Evolutionary conservation across 352 stramenopile genomes (phyloP).

Genomic region (Phytophthora syringae): DNA sequence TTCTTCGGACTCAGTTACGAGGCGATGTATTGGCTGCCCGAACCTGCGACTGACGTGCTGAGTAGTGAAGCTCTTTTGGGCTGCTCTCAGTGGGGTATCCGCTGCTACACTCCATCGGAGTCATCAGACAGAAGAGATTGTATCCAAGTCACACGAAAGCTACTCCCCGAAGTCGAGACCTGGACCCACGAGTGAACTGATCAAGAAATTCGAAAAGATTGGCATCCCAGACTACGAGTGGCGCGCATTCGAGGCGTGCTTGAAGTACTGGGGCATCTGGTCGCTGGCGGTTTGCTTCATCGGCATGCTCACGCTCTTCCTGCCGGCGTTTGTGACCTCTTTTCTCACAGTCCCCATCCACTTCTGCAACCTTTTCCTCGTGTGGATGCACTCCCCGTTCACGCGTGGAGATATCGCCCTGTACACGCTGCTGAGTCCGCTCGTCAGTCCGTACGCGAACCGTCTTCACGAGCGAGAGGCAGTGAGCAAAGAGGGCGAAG

Average conservation of each 20-base stretch:
- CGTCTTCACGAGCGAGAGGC: conserved; percentile 53
- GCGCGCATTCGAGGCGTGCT: conserved; percentile 72
- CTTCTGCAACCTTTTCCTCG: conserved; percentile 69
- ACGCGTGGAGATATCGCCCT: conserved; percentile 74
- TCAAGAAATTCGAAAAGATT: conserved; percentile 43
- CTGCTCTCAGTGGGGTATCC: conserved; percentile 74
- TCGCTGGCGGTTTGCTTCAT: conserved; percentile 53
- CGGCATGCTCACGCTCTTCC: conserved; percentile 68
- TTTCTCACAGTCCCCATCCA: conserved; percentile 65
- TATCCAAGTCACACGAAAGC: conserved; percentile 40
- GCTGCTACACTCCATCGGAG: conserved; percentile 66
- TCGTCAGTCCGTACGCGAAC: conserved; percentile 82
- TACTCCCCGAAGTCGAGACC: conserved; percentile 13
- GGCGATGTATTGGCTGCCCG: conserved; percentile 61
- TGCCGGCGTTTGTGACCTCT: conserved; percentile 64
- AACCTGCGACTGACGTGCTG: conserved; percentile 53
- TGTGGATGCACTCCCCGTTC: conserved; percentile 85
- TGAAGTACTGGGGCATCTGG: conserved; percentile 90
- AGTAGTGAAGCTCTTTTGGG: conserved; percentile 62
- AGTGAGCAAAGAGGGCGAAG: conserved; percentile 33
- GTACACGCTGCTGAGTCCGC: conserved; percentile 69
- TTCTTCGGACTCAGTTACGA: conserved; percentile 71
- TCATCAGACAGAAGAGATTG: conserved; percentile 63
- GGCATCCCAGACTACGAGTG: conserved; percentile 58
- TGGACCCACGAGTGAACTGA: conserved; percentile 24